Conservation (phyloP, 2,329 filamentous ascomycete genomes). For the Harringtonia lauricola region DNA sequence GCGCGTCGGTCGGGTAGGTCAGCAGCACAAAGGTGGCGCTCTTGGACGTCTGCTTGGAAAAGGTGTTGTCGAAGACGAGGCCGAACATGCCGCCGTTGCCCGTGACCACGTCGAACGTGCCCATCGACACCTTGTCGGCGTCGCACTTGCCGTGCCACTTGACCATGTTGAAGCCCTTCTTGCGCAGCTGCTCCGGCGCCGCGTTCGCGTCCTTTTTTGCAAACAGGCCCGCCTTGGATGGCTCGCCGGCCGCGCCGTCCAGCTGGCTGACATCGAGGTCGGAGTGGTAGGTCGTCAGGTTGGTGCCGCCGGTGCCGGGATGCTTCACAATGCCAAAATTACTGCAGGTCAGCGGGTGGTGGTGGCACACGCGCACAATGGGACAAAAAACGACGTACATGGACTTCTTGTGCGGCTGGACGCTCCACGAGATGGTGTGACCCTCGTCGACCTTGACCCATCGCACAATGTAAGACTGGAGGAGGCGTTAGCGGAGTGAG, state of each 20-base stretch:
- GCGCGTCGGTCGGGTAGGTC: slow-evolving; percentile 77
- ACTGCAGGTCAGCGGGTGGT: slow-evolving; percentile 24
- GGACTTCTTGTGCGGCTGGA: slow-evolving; percentile 96
- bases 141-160: slow-evolving; percentile 94
- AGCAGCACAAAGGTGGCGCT: slow-evolving; percentile 89
- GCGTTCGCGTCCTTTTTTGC: slow-evolving; percentile 46
- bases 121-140: slow-evolving; percentile 88
- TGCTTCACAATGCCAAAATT: slow-evolving; percentile 99
- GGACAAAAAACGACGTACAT: slow-evolving; percentile 41
- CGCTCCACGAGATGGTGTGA: slow-evolving; percentile 92
- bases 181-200: slow-evolving; percentile 51
- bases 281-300: slow-evolving; percentile 29
- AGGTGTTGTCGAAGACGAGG: slow-evolving; percentile 96
- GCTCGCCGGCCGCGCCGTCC: slow-evolving; percentile 30
- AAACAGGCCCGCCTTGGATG: slow-evolving; percentile 32
- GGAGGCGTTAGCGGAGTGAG: background rate
- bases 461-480: slow-evolving; percentile 89
- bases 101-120: slow-evolving; percentile 66
- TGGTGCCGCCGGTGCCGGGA: slow-evolving; percentile 58
- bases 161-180: slow-evolving; percentile 57
- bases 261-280: slow-evolving; percentile 32
- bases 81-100: slow-evolving; percentile 88
- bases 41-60: slow-evolving; percentile 91
- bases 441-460: slow-evolving; percentile 89
- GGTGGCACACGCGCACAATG: slow-evolving; percentile 1